These are phyloP conservation scores for Chlorophyllum brunneum DNA, from an alignment of 768 basidiomycete species.

Conservation along the genomic window DNA sequence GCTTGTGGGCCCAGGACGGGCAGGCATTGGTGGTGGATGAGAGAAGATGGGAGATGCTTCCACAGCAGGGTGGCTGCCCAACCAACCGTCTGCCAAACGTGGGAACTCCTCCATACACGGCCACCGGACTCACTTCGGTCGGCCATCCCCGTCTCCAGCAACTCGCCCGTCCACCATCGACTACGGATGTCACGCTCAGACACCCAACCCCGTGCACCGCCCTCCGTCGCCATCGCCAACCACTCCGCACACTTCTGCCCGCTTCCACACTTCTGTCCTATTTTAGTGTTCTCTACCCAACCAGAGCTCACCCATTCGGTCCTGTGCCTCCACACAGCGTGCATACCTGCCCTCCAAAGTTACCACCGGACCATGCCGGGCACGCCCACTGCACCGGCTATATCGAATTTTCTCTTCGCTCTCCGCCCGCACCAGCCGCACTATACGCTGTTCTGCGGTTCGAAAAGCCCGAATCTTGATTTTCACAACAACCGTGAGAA, in stretches of 20 bases:
- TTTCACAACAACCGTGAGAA: too few species aligned
- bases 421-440: too few species aligned
- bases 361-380: too few species aligned
- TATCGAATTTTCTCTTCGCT: too few species aligned
- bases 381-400: too few species aligned
- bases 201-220: neutral
- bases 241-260: neutral
- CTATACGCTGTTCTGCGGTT: too few species aligned
- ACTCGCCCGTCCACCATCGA: neutral
- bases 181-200: neutral
- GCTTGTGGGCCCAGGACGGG: slow-evolving; percentile 51
- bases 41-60: slow-evolving; percentile 8
- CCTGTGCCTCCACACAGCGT: too few species aligned
- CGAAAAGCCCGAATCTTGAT: too few species aligned
- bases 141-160: neutral
- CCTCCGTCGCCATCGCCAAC: neutral
- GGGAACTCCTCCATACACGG: slow-evolving; percentile 2
- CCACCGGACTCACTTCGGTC: neutral
- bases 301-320: too few species aligned
- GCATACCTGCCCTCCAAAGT: too few species aligned
- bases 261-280: neutral
- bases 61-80: slow-evolving; percentile 8
- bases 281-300: too few species aligned
- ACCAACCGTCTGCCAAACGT: slow-evolving; percentile 6
- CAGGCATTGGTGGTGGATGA: slow-evolving; percentile 38